Base-by-base conservation (phyloP, 1,139 yeast genomes). In the Arxiozyma telluris region DNA sequence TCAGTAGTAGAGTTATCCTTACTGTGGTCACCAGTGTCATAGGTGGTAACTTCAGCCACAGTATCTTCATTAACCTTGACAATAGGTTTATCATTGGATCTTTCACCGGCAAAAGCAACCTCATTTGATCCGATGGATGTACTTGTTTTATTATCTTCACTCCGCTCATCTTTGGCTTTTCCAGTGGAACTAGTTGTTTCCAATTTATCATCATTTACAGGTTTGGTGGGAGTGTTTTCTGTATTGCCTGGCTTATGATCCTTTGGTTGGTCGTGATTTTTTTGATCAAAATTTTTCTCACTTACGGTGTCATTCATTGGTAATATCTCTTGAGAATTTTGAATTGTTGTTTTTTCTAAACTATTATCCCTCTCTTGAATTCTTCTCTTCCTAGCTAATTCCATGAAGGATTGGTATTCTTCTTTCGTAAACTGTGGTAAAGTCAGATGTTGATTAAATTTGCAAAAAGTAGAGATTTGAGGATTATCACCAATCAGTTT, bases 371-470 rank as follows among this genome's bases (percentile, higher is more conserved):
- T 34, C 39, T 34, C 39, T 52, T 47, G 25, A 44, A 17, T 30
- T 46, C 30, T 39, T 41, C 46, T 51, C 39, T 34, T 34, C n/a
- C 39, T 44, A 21, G 34, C 27, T 38, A 20, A 42, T 18, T 49
- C 34, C 76, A 83, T 76, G 55, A 76, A 76, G 53, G 70, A 67
- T 1, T 78, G 72, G 63, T 81, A 91, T n/a, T 84, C 87, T 56
- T 83, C 86, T 53, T 82, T 78, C 1, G 80, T 78, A 61, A 93
- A 79, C 2, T 73, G 75, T 0, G 97, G 96, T 6, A 91, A 76
- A 49, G 84, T 84, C 39, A 88, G 72, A 49, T 76, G 76, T 11
- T 83, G 83, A 66, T 88, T 84, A 67, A 81, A 90, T 67, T 87
- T 87, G 46, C 86, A 87, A 71, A 87, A 93, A 48, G 79, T 73